Percentiles rank a stretch among this genome's conserved stretches.
phyloP scores from a whole-genome alignment of 1,284 basidiomycete species.

The Trichosporon faecale region DNA sequence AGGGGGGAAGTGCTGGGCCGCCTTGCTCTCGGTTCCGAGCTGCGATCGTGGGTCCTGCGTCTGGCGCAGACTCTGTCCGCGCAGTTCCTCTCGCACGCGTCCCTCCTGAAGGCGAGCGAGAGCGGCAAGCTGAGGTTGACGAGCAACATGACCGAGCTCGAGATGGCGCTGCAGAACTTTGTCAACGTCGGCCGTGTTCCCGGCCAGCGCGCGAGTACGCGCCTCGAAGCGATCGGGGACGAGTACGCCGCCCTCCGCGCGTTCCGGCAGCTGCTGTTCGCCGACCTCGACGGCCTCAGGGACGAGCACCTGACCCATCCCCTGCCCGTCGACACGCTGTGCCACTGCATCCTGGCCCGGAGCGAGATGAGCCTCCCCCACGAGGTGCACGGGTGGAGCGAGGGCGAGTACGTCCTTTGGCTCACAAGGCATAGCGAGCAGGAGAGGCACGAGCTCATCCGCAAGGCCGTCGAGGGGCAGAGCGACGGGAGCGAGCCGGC shows the following conservation, averaged over 20 bases:
- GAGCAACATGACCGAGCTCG: conserved; percentile 91
- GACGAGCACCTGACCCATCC: conserved; percentile 64
- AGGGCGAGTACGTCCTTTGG: conserved; percentile 69
- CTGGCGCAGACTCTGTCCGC: conserved; percentile 9
- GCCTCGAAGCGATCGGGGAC: conserved; percentile 68
- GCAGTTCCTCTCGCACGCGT: conserved; percentile 70
- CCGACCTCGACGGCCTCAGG: conserved; percentile 68
- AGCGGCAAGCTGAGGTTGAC: conserved; percentile 85
- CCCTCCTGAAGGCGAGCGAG: conserved; percentile 86
- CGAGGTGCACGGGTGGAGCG: conserved; percentile 81
- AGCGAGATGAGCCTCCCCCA: conserved; percentile 81
- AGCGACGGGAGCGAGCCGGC: conserved; percentile 15
- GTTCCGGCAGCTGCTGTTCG: conserved; percentile 75
- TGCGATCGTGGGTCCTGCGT: conserved; percentile 47
- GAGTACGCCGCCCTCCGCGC: conserved; percentile 75
- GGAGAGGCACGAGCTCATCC: conserved; percentile 41
- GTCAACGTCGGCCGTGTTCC: conserved; percentile 57
- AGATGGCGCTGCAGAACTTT: conserved; percentile 80
- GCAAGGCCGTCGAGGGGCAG: conserved; percentile 46
- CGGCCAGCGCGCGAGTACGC: conserved; percentile 60
- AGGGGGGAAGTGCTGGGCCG: conserved; percentile 69
- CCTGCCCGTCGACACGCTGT: conserved; percentile 74
- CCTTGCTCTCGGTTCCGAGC: conserved; percentile 70
- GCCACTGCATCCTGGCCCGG: conserved; percentile 89
- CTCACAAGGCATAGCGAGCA: conserved; percentile 43